phyloP scores from a whole-genome alignment of 768 basidiomycete species.

The Lentinula lateritia region DNA sequence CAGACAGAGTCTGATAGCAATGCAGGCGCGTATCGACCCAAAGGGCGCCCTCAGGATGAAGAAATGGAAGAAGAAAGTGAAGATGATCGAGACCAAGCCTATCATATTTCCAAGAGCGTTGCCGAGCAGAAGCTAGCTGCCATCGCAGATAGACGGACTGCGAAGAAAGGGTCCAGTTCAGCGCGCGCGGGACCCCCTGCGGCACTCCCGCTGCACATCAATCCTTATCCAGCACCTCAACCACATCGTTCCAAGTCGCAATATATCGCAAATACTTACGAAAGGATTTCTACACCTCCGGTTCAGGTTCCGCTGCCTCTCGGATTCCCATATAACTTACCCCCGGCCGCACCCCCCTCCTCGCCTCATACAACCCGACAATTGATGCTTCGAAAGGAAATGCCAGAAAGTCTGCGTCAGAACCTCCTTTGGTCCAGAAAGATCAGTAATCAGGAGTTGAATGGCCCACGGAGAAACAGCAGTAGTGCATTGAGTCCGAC shows the following conservation, averaged over 20 bases:
- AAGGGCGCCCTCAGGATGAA: constrained; percentile 56
- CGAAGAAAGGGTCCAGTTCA: background rate
- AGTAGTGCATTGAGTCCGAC: constrained; percentile 4
- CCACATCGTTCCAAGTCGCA: constrained; percentile 12
- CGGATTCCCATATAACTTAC: constrained; percentile 69
- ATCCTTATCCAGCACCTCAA: constrained; percentile 2
- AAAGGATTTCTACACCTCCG: constrained; percentile 16
- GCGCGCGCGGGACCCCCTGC: constrained; percentile 2
- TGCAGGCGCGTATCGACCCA: constrained; percentile 51
- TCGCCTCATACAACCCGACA: constrained; percentile 63
- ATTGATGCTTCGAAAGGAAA: constrained; percentile 62
- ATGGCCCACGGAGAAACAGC: constrained; percentile 7
- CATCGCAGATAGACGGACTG: constrained; percentile 1
- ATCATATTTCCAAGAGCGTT: constrained; percentile 57
- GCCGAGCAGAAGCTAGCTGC: constrained; percentile 49
- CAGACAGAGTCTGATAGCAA: constrained; percentile 21
- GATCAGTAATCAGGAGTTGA: constrained; percentile 21
- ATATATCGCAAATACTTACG: background rate
- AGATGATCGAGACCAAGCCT: constrained; percentile 34
- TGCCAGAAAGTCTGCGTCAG: constrained; percentile 58
- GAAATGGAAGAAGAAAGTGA: constrained; percentile 66
- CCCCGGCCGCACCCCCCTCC: constrained; percentile 44
- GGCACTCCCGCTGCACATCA: constrained; percentile 10
- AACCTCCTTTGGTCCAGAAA: constrained; percentile 63
- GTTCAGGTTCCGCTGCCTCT: constrained; percentile 55